phyloP scores from a whole-genome alignment of 257 asterid species.

The Nicotiana paniculata region DNA sequence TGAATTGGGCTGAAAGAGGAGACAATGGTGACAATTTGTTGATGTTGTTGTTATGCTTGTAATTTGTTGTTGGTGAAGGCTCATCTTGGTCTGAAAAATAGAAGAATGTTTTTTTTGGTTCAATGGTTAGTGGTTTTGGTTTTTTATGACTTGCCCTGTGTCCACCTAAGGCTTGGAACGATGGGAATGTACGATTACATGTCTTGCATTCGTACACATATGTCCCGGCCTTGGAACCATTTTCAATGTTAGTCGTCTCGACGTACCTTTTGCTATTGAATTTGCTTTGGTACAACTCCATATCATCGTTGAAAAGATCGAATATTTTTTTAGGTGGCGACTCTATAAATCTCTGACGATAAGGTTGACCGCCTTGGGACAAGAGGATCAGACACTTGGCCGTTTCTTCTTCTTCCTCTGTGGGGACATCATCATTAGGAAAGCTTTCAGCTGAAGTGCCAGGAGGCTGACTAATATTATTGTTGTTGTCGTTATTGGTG shows the following conservation, averaged over 20 bases:
- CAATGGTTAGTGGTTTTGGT: slow-evolving; percentile 19
- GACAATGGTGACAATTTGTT: slow-evolving; percentile 8
- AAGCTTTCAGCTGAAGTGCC: slow-evolving; percentile 5
- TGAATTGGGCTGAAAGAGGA: slow-evolving; percentile 21
- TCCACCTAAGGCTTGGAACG: slow-evolving; percentile 94
- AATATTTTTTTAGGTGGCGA: neutral
- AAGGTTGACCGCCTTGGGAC: slow-evolving; percentile 42
- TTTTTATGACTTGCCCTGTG: slow-evolving; percentile 73
- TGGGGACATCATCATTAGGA: neutral
- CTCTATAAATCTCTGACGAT: neutral
- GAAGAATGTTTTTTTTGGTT: slow-evolving; percentile 2
- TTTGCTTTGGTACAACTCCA: slow-evolving; percentile 8
- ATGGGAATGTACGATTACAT: slow-evolving; percentile 54
- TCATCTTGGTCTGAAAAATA: slow-evolving; percentile 28
- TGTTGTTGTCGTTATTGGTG: neutral
- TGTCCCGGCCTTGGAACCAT: slow-evolving; percentile 30
- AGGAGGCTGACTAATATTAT: neutral
- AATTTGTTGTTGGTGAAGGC: neutral
- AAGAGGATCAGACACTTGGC: slow-evolving; percentile 79
- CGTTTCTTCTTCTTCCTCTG: slow-evolving; percentile 64
- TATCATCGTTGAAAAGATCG: neutral
- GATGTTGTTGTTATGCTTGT: slow-evolving; percentile 8
- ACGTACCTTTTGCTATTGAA: slow-evolving; percentile 37
- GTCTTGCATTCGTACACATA: slow-evolving; percentile 75
- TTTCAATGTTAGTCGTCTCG: slow-evolving; percentile 15